phyloP scores from a whole-genome alignment of 2,329 filamentous ascomycete species.

The Didymella glomerata region DNA sequence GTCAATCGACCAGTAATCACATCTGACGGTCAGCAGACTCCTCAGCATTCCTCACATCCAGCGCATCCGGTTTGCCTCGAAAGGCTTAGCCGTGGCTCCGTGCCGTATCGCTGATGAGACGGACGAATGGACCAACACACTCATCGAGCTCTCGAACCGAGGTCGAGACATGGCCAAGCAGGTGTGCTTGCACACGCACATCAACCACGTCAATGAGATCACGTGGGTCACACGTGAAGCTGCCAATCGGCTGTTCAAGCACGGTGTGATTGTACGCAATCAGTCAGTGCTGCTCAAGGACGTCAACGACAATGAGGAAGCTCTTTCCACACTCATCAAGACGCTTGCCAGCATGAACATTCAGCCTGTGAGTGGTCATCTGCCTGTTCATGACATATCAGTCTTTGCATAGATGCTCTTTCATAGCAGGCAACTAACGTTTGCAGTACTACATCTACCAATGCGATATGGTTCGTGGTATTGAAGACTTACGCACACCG shows the following conservation, averaged over 20 bases:
- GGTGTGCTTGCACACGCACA: constrained; percentile 70
- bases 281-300: constrained; percentile 67
- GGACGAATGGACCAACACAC: constrained; percentile 63
- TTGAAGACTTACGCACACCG: constrained; percentile 70
- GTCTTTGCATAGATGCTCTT: neutral
- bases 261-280: constrained; percentile 66
- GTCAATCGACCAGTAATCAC: too few species aligned
- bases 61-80: constrained; percentile 68
- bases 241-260: constrained; percentile 59
- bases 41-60: constrained; percentile 66
- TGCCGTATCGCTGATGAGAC: constrained; percentile 61
- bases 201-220: constrained; percentile 70
- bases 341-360: constrained; percentile 65
- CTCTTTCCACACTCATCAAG: constrained; percentile 64
- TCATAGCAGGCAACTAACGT: neutral
- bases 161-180: constrained; percentile 65
- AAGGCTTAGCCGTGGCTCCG: constrained; percentile 68
- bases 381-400: neutral
- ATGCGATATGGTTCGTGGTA: constrained; percentile 67
- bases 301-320: constrained; percentile 64
- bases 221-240: constrained; percentile 67
- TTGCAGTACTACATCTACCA: constrained; percentile 71
- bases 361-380: constrained; percentile 58
- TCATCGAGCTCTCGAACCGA: constrained; percentile 61
- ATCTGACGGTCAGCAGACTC: constrained; percentile 48